These are phyloP conservation scores for Saururus chinensis DNA, from an alignment of 164 flowering plant genomes.

Conservation along the genomic window DNA sequence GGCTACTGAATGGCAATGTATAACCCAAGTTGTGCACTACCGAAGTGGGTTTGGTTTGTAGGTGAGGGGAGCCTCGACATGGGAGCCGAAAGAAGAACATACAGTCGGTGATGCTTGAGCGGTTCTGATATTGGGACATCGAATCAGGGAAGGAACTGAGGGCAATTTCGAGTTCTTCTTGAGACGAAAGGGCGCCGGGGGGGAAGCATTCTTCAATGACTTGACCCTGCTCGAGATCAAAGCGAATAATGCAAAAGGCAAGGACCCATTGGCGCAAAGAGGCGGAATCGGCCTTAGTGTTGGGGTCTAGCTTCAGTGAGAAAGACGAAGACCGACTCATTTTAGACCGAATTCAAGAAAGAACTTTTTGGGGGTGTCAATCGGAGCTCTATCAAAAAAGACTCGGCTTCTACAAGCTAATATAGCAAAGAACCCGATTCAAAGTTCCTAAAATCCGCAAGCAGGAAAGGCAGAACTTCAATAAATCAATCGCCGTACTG, in stretches of 20 bases:
- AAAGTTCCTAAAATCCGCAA: too few species aligned
- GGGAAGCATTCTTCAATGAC: conserved; percentile 94
- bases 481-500: too few species aligned
- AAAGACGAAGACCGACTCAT: conserved; percentile 87
- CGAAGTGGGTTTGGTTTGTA: conserved; percentile 16
- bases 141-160: conserved; percentile 95
- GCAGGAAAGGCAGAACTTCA: too few species aligned
- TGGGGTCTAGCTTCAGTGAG: conserved; percentile 43
- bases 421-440: too few species aligned
- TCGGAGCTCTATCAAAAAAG: neutral
- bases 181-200: conserved; percentile 53
- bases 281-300: conserved; percentile 40
- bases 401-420: too few species aligned
- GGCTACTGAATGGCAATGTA: conserved; percentile 2
- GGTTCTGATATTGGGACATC: conserved; percentile 79
- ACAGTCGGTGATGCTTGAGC: conserved; percentile 92
- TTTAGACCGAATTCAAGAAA: conserved; percentile 11
- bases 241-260: conserved; percentile 84
- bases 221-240: conserved; percentile 98
- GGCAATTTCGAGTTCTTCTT: conserved; percentile 82
- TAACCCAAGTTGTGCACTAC: conserved; percentile 11
- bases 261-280: conserved; percentile 66
- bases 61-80: conserved; percentile 24
- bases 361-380: neutral
- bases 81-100: conserved; percentile 87